Conservation (phyloP, 148 eudicot species). For the Silene uniflora region DNA sequence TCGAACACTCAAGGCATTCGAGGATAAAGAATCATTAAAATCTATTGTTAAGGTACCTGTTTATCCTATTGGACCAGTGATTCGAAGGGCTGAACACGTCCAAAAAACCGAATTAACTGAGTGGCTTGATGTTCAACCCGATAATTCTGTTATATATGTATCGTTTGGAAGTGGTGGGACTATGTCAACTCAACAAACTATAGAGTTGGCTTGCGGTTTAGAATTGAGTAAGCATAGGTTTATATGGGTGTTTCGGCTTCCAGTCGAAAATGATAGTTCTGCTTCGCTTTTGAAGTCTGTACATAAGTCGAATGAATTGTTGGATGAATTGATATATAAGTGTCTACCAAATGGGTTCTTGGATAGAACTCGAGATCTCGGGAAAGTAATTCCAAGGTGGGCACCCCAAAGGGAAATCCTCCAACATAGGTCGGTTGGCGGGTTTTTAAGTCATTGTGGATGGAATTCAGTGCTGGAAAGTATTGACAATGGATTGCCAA, state of each 20-base stretch:
- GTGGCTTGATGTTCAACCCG: conserved; percentile 34
- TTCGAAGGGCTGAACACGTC: conserved; percentile 3
- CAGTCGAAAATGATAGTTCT: conserved; percentile 13
- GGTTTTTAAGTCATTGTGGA: conserved; percentile 40
- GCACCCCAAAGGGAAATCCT: conserved; percentile 37
- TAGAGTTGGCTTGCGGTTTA: conserved; percentile 42
- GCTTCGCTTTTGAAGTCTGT: conserved; percentile 5
- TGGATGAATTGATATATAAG: neutral
- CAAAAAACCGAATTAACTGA: neutral
- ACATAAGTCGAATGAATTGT: neutral
- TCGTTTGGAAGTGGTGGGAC: conserved; percentile 49
- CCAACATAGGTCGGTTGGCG: conserved; percentile 36
- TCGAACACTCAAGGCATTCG: conserved; percentile 25
- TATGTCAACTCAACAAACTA: conserved; percentile 33
- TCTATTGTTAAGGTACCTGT: conserved; percentile 30
- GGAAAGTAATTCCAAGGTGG: conserved; percentile 32
- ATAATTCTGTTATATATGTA: conserved; percentile 34
- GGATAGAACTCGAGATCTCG: conserved; percentile 27
- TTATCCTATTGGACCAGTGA: conserved; percentile 40
- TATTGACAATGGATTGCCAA: conserved; percentile 37
- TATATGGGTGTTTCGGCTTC: conserved; percentile 50
- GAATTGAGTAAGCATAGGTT: conserved; percentile 44
- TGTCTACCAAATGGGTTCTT: conserved; percentile 35
- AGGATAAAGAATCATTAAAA: conserved; percentile 23
- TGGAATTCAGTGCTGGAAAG: conserved; percentile 40